phyloP scores from a whole-genome alignment of 495 filamentous ascomycete genomes.

The Hyaloscypha bicolor region DNA sequence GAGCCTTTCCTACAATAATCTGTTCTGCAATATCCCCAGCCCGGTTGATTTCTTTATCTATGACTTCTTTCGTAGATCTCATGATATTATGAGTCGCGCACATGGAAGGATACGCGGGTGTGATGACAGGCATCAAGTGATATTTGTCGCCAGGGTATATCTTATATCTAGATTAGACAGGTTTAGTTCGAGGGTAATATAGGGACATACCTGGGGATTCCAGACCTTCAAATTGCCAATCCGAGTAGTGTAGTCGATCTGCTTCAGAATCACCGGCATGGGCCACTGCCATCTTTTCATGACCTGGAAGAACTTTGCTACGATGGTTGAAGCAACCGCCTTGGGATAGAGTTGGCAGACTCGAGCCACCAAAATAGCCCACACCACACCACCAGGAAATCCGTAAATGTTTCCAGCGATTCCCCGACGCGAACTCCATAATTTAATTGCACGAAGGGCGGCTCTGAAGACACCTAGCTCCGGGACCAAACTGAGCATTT shows the following conservation, averaged over 20 bases:
- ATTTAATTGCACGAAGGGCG: constrained; percentile 87
- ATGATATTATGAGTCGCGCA: constrained; percentile 95
- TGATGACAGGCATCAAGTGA: constrained; percentile 97
- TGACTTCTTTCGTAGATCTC: constrained; percentile 78
- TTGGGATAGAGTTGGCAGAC: constrained; percentile 98
- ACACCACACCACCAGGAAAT: constrained; percentile 95
- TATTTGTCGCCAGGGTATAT: constrained; percentile 59
- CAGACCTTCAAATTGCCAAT: constrained; percentile 81
- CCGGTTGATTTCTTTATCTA: constrained; percentile 78
- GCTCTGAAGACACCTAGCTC: constrained; percentile 85
- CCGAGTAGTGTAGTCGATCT: constrained; percentile 70
- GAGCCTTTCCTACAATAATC: constrained; percentile 71
- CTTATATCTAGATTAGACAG: constrained; percentile 1
- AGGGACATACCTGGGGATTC: constrained; percentile 78
- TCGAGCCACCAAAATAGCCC: constrained; percentile 94
- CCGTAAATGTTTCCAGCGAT: constrained; percentile 96
- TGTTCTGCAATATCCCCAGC: constrained; percentile 77
- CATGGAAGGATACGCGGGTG: constrained; percentile 94
- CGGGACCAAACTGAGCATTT: constrained; percentile 86
- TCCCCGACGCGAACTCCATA: constrained; percentile 92
- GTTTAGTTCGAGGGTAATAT: neutral
- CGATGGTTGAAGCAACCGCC: constrained; percentile 80
- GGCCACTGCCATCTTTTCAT: constrained; percentile 94
- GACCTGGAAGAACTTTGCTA: constrained; percentile 91
- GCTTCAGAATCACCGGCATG: constrained; percentile 83